Base-by-base conservation (phyloP, 345 rosid genomes). In the Hibiscus trionum region DNA sequence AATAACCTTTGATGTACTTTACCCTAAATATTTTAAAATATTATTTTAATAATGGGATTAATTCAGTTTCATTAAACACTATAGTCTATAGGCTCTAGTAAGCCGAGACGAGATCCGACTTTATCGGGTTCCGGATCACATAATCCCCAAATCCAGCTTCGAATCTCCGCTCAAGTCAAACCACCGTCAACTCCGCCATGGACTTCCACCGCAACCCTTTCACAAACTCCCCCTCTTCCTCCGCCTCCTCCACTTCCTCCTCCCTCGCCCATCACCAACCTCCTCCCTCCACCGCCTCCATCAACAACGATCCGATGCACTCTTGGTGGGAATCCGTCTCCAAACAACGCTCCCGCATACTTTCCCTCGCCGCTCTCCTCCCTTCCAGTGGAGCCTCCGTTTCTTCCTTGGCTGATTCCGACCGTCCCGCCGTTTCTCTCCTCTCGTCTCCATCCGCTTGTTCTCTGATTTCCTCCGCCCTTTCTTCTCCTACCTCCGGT, bases 301-400 rank as follows among this genome's bases (percentile, higher is more conserved):
- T 71, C 60, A 80, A 82, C 63, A 80, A 75, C 52, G 91, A 89
- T 73, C 88, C 90, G 11, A 84, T 89, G 88, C 97, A 95, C 70
- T 89, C 99, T 1, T 92, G 97, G 97, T 95, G 97, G 97, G 99
- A 95, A 77, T 87, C 98, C 58, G 81, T 95, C 75, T 95, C 99
- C 58, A 95, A 89, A 71, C 86, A 88, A 85, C 99, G 97, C 19
- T 75, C 98, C 59, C 89, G 87, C 39, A 88, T 95, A 71, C 90
- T 92, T 59, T 72, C 96, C 4, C 90, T 95, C 8, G 86, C 97
- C 26, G 63, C 87, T 39, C 78, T 92, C 72, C 85, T 95, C 75
- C 83, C 91, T 0, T 62, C 71, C 31, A 16, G 21, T n/a, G 77
- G 46, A 53, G 5, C 52, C 72, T 77, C 91, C 61, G 78, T 95